These are phyloP conservation scores for Chalaropsis ovoidea DNA, from an alignment of 2,329 filamentous ascomycete genomes.

Conservation along the genomic window DNA sequence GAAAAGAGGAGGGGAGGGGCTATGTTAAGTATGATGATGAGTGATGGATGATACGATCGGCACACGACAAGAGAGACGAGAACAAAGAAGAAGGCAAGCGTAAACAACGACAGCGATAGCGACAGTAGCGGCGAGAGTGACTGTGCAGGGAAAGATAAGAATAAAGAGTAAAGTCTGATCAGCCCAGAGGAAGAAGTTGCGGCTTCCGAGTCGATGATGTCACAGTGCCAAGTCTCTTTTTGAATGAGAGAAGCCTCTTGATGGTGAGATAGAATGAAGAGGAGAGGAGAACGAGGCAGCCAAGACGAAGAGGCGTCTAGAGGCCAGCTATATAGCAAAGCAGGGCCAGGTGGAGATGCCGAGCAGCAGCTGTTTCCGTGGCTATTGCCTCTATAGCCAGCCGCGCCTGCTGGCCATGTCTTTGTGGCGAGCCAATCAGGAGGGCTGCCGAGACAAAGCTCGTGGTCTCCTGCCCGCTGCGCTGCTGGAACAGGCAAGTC, in stretches of 20 bases:
- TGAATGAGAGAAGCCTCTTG: slow-evolving; percentile 20
- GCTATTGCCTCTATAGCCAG: neutral
- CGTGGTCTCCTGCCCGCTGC: neutral
- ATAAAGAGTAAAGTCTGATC: neutral
- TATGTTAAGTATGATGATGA: neutral
- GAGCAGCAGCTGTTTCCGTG: neutral
- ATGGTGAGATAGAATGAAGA: slow-evolving; percentile 6
- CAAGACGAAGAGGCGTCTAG: neutral
- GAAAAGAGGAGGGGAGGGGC: neutral
- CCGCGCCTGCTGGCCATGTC: neutral
- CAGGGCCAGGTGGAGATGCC: neutral
- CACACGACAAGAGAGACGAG: slow-evolving; percentile 3
- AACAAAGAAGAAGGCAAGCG: neutral
- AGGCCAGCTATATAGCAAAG: slow-evolving; percentile 18
- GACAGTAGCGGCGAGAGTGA: neutral
- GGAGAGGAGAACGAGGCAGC: neutral
- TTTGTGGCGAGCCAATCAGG: slow-evolving; percentile 1
- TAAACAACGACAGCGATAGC: neutral
- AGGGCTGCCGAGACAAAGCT: slow-evolving; percentile 12
- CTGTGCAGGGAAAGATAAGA: neutral
- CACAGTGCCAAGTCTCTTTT: slow-evolving; percentile 13
- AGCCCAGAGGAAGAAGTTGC: slow-evolving; percentile 10
- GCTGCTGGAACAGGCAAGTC: neutral
- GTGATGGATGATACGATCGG: slow-evolving; percentile 2
- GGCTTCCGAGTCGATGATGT: slow-evolving; percentile 5